Evolutionary conservation across 805 yeast species (phyloP).

Genomic region (Grigorovia jiainica): DNA sequence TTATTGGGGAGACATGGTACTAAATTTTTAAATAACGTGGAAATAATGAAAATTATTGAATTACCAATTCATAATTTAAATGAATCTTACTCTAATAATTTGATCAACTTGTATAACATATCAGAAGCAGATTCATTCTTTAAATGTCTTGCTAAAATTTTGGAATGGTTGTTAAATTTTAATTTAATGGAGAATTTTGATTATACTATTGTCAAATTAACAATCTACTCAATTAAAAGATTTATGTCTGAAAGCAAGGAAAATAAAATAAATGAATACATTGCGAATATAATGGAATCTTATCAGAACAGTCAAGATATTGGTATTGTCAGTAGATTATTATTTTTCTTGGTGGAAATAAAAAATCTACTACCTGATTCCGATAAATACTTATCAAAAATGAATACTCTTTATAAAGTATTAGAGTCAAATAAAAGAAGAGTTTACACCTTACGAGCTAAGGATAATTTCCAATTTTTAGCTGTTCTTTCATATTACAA

Average conservation of each 20-base stretch:
- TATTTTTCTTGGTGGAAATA: neutral
- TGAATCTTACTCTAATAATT: conserved; percentile 32
- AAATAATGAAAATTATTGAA: conserved; percentile 44
- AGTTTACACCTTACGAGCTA: neutral
- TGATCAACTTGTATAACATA: conserved; percentile 21
- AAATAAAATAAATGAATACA: neutral
- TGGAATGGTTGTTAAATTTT: conserved; percentile 16
- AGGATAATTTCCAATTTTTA: conserved; percentile 18
- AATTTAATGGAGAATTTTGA: conserved; percentile 16
- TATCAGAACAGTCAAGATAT: neutral
- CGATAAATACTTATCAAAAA: neutral
- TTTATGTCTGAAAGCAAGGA: neutral
- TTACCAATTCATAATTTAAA: conserved; percentile 42
- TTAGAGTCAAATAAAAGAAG: neutral
- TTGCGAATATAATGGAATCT: neutral
- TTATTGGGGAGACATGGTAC: conserved; percentile 57
- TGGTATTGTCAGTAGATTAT: neutral
- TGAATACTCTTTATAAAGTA: neutral
- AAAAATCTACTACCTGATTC: neutral
- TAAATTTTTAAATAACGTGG: conserved; percentile 23
- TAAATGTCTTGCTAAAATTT: conserved; percentile 10
- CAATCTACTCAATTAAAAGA: neutral
- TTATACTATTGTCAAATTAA: conserved; percentile 9
- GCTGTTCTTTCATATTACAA: conserved; percentile 15
- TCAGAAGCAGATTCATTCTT: conserved; percentile 14